Conservation (phyloP, 495 filamentous ascomycete species). For the Aspergillus conjunctus region DNA sequence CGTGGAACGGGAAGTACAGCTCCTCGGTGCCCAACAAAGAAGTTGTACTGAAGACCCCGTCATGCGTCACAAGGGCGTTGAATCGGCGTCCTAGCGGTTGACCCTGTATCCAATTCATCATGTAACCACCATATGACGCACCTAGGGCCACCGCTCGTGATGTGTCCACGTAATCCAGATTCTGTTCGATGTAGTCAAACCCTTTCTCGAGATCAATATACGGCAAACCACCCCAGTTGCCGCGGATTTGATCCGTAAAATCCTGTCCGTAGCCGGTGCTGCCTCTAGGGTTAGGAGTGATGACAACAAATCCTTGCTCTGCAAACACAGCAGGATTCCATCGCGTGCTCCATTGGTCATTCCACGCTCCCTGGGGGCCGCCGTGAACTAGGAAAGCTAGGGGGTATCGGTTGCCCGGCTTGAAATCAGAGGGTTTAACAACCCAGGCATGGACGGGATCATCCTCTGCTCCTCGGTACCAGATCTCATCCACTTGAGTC, state of each 20-base stretch:
- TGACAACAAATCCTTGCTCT: conserved; percentile 86
- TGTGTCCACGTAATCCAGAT: conserved; percentile 75
- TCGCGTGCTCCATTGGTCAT: conserved; percentile 79
- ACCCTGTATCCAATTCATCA: conserved; percentile 69
- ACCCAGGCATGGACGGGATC: conserved; percentile 77
- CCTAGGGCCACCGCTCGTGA: conserved; percentile 77
- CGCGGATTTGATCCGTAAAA: conserved; percentile 73
- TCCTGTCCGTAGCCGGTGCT: conserved; percentile 83
- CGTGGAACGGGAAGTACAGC: conserved; percentile 85
- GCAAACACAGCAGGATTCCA: conserved; percentile 94
- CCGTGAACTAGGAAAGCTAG: conserved; percentile 85
- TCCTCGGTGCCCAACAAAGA: conserved; percentile 79
- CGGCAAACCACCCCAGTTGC: conserved; percentile 77
- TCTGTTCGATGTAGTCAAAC: conserved; percentile 73
- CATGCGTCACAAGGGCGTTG: conserved; percentile 88
- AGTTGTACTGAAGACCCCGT: conserved; percentile 82
- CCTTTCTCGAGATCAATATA: conserved; percentile 82
- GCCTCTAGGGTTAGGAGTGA: conserved; percentile 87
- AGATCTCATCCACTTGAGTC: conserved; percentile 68
- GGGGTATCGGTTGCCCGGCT: conserved; percentile 73
- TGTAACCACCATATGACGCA: conserved; percentile 85
- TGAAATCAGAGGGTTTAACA: conserved; percentile 78
- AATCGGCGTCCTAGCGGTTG: conserved; percentile 67
- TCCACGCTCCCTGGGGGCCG: conserved; percentile 85
- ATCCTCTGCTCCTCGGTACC: conserved; percentile 63